A percentile compares a stretch with the other conserved stretches of the same genome.
These are phyloP conservation scores for Myotisia sp. DNA, from an alignment of 2,329 filamentous ascomycete species.

Conservation along the genomic window DNA sequence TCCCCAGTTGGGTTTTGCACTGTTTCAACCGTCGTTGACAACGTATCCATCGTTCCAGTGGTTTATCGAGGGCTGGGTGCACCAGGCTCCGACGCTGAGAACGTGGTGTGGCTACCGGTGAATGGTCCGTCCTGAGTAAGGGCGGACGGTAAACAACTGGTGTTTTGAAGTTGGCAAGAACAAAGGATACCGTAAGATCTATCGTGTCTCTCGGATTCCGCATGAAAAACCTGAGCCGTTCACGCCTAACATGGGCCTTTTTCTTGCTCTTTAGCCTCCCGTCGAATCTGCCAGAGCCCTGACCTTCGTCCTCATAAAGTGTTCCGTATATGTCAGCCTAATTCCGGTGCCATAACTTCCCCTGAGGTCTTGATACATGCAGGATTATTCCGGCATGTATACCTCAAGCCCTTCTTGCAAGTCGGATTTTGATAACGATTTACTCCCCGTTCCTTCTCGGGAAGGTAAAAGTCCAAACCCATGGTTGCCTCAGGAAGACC, in stretches of 20 bases:
- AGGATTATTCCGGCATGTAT: slow-evolving; percentile 8
- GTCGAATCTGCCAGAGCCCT: too few species aligned
- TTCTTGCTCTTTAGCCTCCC: too few species aligned
- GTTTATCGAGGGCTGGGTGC: slow-evolving; percentile 11
- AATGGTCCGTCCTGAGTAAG: slow-evolving; percentile 38
- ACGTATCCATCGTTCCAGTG: slow-evolving; percentile 10
- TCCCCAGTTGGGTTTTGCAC: slow-evolving; percentile 10
- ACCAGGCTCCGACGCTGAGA: slow-evolving; percentile 14
- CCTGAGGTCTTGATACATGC: too few species aligned
- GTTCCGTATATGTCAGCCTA: too few species aligned
- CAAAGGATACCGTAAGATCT: too few species aligned
- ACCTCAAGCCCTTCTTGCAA: slow-evolving; percentile 5
- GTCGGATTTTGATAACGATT: slow-evolving; percentile 6
- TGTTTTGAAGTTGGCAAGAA: too few species aligned
- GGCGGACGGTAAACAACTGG: slow-evolving; percentile 40
- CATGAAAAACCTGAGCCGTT: too few species aligned
- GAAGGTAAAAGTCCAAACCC: slow-evolving; percentile 4
- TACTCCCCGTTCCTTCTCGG: slow-evolving; percentile 5
- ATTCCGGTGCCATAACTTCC: too few species aligned
- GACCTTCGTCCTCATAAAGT: too few species aligned
- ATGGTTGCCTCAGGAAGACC: slow-evolving; percentile 12
- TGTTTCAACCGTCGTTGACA: slow-evolving; percentile 3
- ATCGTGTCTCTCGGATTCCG: too few species aligned
- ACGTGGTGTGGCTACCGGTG: slow-evolving; percentile 34
- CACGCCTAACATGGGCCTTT: too few species aligned